These are phyloP conservation scores for Geranium incanum DNA, from an alignment of 441 rosid genomes.

Conservation along the genomic window DNA sequence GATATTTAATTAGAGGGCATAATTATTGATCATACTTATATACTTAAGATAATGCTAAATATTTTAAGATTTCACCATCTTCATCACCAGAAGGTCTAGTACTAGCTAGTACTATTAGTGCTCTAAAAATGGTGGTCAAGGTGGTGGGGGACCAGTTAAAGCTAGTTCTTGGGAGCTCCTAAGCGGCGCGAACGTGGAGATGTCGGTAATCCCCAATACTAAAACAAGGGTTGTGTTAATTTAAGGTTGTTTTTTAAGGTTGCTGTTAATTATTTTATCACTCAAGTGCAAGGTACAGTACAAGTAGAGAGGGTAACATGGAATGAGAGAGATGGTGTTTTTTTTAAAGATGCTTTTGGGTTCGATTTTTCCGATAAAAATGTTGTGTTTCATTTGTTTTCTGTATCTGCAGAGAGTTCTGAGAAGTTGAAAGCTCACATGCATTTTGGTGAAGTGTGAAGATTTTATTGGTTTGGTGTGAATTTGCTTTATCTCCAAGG, in stretches of 20 bases:
- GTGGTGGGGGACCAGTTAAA: constrained; percentile 4
- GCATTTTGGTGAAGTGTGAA: background rate
- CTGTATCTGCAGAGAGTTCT: background rate
- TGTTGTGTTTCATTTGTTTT: background rate
- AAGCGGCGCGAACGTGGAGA: constrained; percentile 1
- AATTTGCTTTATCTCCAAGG: background rate
- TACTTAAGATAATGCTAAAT: background rate
- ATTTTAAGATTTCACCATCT: background rate
- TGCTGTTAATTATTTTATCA: background rate
- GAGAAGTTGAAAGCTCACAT: background rate
- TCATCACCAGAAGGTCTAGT: background rate
- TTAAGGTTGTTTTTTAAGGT: background rate
- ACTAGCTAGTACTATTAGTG: background rate
- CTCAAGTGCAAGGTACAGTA: background rate
- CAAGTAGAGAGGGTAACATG: background rate
- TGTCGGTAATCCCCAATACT: background rate
- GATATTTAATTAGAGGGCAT: background rate
- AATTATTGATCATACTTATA: background rate
- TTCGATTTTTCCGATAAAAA: background rate
- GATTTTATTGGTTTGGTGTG: background rate
- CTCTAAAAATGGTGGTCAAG: background rate
- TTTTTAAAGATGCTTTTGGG: background rate
- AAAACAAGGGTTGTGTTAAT: background rate
- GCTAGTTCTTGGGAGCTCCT: constrained; percentile 1
- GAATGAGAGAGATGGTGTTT: background rate